These are phyloP conservation scores for Sugiyamaella marilandica DNA, from an alignment of 805 yeast genomes.

Conservation along the genomic window DNA sequence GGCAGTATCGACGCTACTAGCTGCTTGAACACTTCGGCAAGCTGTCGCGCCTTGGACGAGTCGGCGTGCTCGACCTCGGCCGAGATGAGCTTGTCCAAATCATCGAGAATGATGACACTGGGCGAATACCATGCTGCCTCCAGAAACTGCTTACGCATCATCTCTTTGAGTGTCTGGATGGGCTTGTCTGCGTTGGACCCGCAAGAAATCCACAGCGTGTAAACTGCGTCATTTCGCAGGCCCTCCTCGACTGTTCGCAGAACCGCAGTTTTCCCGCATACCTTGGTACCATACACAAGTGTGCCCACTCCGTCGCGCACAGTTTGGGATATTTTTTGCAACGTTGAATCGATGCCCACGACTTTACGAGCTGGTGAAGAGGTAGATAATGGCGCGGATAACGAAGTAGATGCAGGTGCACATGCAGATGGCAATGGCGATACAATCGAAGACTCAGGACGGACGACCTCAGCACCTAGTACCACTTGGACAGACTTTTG, in stretches of 20 bases:
- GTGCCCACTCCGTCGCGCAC: conserved; percentile 44
- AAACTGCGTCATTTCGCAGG: conserved; percentile 40
- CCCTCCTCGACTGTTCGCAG: conserved; percentile 39
- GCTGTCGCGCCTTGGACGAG: conserved; percentile 55
- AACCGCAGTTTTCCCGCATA: conserved; percentile 73
- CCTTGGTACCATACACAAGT: conserved; percentile 67
- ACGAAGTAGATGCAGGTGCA: not conserved
- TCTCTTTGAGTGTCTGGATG: conserved; percentile 42
- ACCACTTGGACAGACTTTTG: conserved; percentile 10
- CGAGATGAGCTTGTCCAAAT: conserved; percentile 60
- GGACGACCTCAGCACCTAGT: conserved; percentile 30
- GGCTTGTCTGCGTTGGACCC: conserved; percentile 51
- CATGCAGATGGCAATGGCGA: conserved; percentile 1
- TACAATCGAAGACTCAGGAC: conserved; percentile 36
- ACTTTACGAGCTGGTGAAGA: conserved; percentile 28
- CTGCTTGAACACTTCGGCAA: conserved; percentile 56
- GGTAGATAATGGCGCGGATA: not conserved
- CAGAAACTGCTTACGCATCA: conserved; percentile 42
- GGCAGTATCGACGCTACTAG: conserved; percentile 39
- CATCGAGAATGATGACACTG: conserved; percentile 68
- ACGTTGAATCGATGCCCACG: conserved; percentile 53
- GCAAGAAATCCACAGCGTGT: conserved; percentile 49
- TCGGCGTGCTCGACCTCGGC: conserved; percentile 61
- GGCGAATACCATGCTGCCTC: conserved; percentile 75
- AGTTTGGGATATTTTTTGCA: conserved; percentile 39